phyloP scores from a whole-genome alignment of 2,329 filamentous ascomycete genomes.

The Aspergillus oerlinghausenensis region DNA sequence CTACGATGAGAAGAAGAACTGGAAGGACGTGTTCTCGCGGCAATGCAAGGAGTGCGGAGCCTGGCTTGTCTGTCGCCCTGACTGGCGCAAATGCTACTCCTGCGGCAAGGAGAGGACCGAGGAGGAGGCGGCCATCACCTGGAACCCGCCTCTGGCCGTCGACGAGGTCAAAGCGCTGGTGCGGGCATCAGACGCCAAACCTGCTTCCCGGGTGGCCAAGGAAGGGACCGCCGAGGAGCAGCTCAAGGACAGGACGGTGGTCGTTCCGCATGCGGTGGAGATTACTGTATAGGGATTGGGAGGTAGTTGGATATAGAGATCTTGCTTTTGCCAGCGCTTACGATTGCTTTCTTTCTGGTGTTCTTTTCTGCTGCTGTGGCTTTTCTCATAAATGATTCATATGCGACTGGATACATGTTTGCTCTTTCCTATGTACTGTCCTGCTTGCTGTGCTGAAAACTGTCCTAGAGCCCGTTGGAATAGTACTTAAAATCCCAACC shows the following conservation, averaged over 20 bases:
- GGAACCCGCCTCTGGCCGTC: background rate
- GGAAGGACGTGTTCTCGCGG: background rate
- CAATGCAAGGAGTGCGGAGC: background rate
- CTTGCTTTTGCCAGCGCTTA: background rate
- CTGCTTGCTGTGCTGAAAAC: too few species aligned
- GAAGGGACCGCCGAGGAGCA: background rate
- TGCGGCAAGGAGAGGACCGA: background rate
- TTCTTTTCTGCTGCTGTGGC: background rate
- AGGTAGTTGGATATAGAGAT: too few species aligned
- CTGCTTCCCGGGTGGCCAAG: background rate
- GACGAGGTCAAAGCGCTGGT: background rate
- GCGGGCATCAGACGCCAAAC: background rate
- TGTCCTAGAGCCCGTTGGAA: too few species aligned
- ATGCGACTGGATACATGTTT: background rate
- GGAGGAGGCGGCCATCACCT: background rate
- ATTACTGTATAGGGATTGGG: too few species aligned
- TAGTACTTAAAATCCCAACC: background rate
- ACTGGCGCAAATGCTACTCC: background rate
- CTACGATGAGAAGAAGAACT: background rate
- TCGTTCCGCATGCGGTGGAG: too few species aligned
- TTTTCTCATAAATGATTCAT: background rate
- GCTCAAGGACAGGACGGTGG: too few species aligned
- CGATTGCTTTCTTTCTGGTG: background rate
- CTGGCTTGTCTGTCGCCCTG: background rate
- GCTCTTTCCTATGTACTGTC: background rate